Base-by-base conservation (phyloP, 257 asterid species). In the Paulownia fortunei region DNA sequence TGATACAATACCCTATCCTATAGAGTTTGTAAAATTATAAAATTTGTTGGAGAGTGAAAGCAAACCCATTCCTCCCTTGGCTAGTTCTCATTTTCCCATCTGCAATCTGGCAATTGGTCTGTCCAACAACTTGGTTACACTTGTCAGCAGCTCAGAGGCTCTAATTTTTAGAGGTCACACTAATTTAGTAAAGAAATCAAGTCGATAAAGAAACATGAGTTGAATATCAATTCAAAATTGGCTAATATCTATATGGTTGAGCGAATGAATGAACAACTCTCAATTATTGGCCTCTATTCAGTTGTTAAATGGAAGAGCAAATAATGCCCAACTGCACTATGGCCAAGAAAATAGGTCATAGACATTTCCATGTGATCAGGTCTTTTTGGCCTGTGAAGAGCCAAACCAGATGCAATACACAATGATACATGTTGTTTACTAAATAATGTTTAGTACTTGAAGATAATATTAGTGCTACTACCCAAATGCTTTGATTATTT, bases 361-460 rank as follows among this genome's bases (percentile, higher is more conserved):
- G 44, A 69, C 74, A 80, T 24, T 74, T 74, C 37, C 72, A 76
- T 12, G 66, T 78, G 64, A n/a, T n/a, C n/a, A n/a, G n/a, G 70
- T 60, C 76, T 55, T 67, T 56, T 46, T 55, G 62, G 19, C 65
- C 23, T 10, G 51, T 79, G 76, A 79, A 75, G 56, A 56, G 81
- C 64, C 83, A 70, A 41, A 37, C 13, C 24, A 30, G 62, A 52
- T 72, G 56, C 58, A 66, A 37, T 24, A 51, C 47, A 19, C n/a
- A 52, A 66, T 26, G 3, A 41, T 21, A 13, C 12, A 73, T 0
- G n/a, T 12, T 23, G 5, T 12, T 52, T 8, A 30, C n/a, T n/a
- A n/a, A n/a, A n/a, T n/a, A n/a, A n/a, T n/a, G n/a, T n/a, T n/a
- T n/a, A n/a, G n/a, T n/a, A 32, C 2, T 69, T 47, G 4, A 46